phyloP scores from a whole-genome alignment of 2,329 filamentous ascomycete genomes.

The Paecilomyces fulvus region DNA sequence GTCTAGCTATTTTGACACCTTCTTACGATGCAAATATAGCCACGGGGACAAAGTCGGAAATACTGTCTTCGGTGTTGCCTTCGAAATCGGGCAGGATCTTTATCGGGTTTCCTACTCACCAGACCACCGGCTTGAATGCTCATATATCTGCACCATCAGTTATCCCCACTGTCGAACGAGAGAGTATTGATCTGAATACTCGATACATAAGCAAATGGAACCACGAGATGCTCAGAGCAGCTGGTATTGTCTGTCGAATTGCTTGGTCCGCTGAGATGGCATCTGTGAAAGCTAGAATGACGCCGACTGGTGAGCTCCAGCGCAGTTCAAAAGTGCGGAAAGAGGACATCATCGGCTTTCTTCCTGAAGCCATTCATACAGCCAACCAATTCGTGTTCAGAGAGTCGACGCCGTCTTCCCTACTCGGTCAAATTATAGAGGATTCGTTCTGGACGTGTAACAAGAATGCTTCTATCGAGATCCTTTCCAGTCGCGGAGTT shows the following conservation, averaged over 20 bases:
- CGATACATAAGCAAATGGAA: slow-evolving; percentile 95
- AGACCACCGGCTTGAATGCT: slow-evolving; percentile 88
- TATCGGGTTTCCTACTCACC: slow-evolving; percentile 94
- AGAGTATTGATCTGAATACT: slow-evolving; percentile 94
- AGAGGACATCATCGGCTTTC: slow-evolving; percentile 56
- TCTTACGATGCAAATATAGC: slow-evolving; percentile 75
- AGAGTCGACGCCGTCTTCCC: slow-evolving; percentile 79
- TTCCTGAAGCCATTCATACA: slow-evolving; percentile 73
- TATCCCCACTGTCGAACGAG: slow-evolving; percentile 93
- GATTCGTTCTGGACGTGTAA: slow-evolving; percentile 95
- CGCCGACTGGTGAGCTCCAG: slow-evolving; percentile 21
- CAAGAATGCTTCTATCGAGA: slow-evolving; percentile 70
- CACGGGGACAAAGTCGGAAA: slow-evolving; percentile 56
- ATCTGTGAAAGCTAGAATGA: slow-evolving; percentile 57
- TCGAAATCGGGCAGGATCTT: slow-evolving; percentile 87
- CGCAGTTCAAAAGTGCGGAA: slow-evolving; percentile 47
- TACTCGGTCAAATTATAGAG: slow-evolving; percentile 80
- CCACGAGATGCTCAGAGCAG: slow-evolving; percentile 79
- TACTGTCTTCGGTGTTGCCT: slow-evolving; percentile 85
- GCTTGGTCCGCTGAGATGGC: slow-evolving; percentile 84
- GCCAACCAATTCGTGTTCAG: slow-evolving; percentile 80
- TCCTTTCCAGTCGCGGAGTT: slow-evolving; percentile 81
- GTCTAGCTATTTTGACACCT: slow-evolving; percentile 78
- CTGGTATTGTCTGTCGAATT: slow-evolving; percentile 81
- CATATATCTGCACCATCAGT: slow-evolving; percentile 94